Percentiles rank a stretch among this genome's conserved stretches.
Conservation (phyloP, 306 rosid genomes). For the Prunus mongolica region DNA sequence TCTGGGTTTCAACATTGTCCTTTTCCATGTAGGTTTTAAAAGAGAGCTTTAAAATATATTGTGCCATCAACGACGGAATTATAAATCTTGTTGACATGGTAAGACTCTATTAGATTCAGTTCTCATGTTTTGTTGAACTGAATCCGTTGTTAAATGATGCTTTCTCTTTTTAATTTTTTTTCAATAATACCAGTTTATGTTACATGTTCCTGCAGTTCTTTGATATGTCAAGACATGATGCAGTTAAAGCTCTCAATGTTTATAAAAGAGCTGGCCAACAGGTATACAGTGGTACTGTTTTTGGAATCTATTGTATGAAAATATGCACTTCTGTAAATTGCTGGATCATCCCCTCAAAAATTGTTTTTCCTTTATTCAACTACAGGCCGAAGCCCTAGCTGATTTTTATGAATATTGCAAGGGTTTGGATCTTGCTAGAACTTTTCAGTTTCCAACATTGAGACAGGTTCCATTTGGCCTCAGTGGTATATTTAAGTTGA, state of each 20-base stretch:
- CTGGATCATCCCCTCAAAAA: neutral
- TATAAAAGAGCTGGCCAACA: constrained; percentile 89
- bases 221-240: constrained; percentile 84
- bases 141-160: neutral
- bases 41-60: constrained; percentile 94
- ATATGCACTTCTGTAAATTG: neutral
- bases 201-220: constrained; percentile 60
- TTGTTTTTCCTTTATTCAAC: constrained; percentile 3
- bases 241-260: constrained; percentile 64
- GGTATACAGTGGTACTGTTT: constrained; percentile 39
- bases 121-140: constrained; percentile 15
- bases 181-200: neutral
- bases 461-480: constrained; percentile 65
- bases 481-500: constrained; percentile 6
- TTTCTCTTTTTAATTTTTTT: constrained; percentile 9
- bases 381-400: constrained; percentile 77
- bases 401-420: constrained; percentile 81
- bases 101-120: constrained; percentile 23
- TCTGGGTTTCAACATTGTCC: constrained; percentile 14
- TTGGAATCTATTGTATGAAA: neutral
- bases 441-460: constrained; percentile 78
- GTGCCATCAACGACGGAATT: constrained; percentile 92
- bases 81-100: constrained; percentile 97
- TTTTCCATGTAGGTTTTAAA: constrained; percentile 56
- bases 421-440: constrained; percentile 82